phyloP scores from a whole-genome alignment of 1,284 basidiomycete species.

The Stygiomarasmius scandens region DNA sequence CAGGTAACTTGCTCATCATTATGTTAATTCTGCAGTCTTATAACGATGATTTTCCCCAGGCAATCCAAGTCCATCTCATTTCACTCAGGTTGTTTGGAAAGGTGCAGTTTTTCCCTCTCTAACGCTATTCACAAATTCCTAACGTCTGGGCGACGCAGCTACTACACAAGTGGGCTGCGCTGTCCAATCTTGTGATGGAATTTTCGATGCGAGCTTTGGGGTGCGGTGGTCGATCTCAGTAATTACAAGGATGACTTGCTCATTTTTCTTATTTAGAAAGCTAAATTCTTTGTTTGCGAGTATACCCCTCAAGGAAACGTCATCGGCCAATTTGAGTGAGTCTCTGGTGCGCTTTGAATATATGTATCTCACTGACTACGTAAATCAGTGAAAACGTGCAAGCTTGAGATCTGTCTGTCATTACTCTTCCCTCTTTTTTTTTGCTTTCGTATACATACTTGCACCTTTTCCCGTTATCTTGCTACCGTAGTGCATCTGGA shows the following conservation, averaged over 20 bases:
- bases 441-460: conserved; percentile 25
- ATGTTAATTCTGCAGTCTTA: conserved; percentile 37
- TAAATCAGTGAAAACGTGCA: conserved; percentile 44
- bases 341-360: conserved; percentile 20
- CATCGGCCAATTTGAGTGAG: conserved; percentile 62
- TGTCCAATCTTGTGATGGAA: conserved; percentile 41
- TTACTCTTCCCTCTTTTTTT: conserved; percentile 4
- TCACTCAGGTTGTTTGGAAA: conserved; percentile 79
- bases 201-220: conserved; percentile 50
- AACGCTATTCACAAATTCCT: too few relatives aligned
- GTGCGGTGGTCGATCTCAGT: conserved; percentile 42
- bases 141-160: too few relatives aligned
- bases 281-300: conserved; percentile 68
- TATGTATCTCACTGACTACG: neutral
- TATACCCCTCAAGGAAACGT: conserved; percentile 67
- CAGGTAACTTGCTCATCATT: too few relatives aligned
- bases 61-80: conserved; percentile 64
- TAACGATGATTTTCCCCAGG: conserved; percentile 61
- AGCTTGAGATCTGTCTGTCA: conserved; percentile 26
- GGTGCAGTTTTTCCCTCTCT: too few relatives aligned
- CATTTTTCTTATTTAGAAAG: conserved; percentile 37
- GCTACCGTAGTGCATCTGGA: conserved; percentile 6
- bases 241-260: conserved; percentile 6
- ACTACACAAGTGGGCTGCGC: conserved; percentile 67
- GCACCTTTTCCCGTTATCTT: conserved; percentile 2